Percentiles rank a stretch among this genome's conserved stretches.
Evolutionary conservation across 768 basidiomycete genomes (phyloP).

Genomic region (Leccinum pellstonianum): DNA sequence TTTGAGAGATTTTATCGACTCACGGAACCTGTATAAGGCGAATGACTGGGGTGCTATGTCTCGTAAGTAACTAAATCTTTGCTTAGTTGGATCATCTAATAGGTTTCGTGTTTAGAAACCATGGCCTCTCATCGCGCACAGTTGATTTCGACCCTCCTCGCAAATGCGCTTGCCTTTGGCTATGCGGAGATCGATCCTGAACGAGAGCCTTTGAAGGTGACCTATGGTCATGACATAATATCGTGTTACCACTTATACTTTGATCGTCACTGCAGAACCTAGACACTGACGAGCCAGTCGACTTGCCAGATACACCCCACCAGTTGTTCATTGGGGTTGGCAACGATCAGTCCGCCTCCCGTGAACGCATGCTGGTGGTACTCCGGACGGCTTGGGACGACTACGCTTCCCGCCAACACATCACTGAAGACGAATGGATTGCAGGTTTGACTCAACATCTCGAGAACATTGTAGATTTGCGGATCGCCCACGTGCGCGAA

Average conservation of each 20-base stretch:
- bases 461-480: constrained; percentile 37
- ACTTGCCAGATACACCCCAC: constrained; percentile 36
- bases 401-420: constrained; percentile 20
- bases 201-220: constrained; percentile 50
- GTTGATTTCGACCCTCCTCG: constrained; percentile 40
- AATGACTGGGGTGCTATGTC: constrained; percentile 67
- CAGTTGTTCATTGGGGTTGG: constrained; percentile 35
- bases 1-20: not conserved
- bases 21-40: constrained; percentile 34
- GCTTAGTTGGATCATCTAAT: not conserved
- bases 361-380: constrained; percentile 12
- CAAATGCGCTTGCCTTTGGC: constrained; percentile 49
- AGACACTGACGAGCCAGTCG: constrained; percentile 46
- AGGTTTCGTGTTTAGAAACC: constrained; percentile 37
- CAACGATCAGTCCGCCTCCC: constrained; percentile 14
- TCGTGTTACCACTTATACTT: not conserved
- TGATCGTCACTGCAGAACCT: constrained; percentile 41
- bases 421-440: constrained; percentile 38
- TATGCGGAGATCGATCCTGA: constrained; percentile 45
- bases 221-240: not conserved
- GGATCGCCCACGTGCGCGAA: constrained; percentile 46
- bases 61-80: constrained; percentile 34
- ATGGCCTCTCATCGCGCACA: constrained; percentile 50
- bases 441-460: constrained; percentile 39
- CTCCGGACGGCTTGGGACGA: constrained; percentile 22